Conservation (phyloP, 805 yeast genomes). For the Soucietia sequanensis region DNA sequence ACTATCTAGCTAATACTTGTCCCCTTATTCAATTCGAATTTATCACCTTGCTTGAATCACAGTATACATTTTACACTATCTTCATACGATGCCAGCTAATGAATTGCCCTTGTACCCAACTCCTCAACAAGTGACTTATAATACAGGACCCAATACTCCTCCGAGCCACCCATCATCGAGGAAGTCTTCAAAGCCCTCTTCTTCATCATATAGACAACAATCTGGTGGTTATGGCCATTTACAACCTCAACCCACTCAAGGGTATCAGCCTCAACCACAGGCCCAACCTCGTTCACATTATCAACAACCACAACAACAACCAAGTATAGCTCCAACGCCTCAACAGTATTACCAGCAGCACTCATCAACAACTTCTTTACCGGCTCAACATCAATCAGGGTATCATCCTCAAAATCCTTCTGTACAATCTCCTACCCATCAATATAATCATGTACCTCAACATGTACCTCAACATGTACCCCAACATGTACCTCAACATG, state of each 20-base stretch:
- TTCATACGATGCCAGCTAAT: slow-evolving; percentile 29
- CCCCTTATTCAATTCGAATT: too few relatives aligned
- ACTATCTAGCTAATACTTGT: too few relatives aligned
- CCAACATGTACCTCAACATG: slow-evolving; percentile 9
- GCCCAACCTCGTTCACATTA: slow-evolving; percentile 4
- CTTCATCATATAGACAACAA: not conserved
- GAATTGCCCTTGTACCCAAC: slow-evolving; percentile 47
- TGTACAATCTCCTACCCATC: slow-evolving; percentile 10
- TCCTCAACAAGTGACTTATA: slow-evolving; percentile 42
- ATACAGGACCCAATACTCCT: slow-evolving; percentile 15
- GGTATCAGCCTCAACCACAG: slow-evolving; percentile 12
- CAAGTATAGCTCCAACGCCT: slow-evolving; percentile 6
- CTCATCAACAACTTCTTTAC: slow-evolving; percentile 3
- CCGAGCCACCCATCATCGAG: slow-evolving; percentile 1
- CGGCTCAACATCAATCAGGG: slow-evolving; percentile 7
- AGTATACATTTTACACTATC: too few relatives aligned
- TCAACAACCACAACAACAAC: slow-evolving; percentile 6
- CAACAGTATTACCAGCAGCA: slow-evolving; percentile 9
- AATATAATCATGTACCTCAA: slow-evolving; percentile 15
- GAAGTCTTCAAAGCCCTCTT: not conserved
- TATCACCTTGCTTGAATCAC: too few relatives aligned
- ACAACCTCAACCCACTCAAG: slow-evolving; percentile 9
- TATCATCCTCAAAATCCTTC: slow-evolving; percentile 7
- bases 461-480: slow-evolving; percentile 9
- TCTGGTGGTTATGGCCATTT: not conserved